Evolutionary conservation across 2,329 filamentous ascomycete genomes (phyloP).

Genomic region (Drechslerella coelobrocha): DNA sequence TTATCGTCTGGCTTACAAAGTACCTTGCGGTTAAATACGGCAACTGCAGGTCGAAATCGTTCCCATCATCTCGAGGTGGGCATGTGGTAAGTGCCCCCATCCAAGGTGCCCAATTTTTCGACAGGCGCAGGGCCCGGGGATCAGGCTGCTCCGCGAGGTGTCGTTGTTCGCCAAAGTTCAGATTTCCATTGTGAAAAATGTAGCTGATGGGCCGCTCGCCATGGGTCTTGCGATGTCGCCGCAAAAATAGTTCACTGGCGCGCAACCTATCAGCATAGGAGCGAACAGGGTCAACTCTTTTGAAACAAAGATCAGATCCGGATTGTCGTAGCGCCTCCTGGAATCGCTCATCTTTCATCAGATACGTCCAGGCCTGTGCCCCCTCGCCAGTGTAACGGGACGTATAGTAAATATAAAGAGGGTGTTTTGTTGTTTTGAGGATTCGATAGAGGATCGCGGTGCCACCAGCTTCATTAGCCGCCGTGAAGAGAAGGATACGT

Average conservation of each 20-base stretch:
- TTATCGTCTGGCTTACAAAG: slow-evolving; percentile 13
- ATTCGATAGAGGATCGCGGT: slow-evolving; percentile 34
- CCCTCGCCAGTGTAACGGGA: slow-evolving; percentile 16
- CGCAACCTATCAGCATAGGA: neutral
- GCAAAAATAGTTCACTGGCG: neutral
- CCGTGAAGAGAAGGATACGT: slow-evolving; percentile 24
- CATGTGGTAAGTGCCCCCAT: slow-evolving; percentile 5
- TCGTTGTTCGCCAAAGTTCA: slow-evolving; percentile 5
- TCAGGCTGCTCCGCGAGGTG: neutral
- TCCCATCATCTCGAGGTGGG: neutral
- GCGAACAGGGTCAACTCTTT: neutral
- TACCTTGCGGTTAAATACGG: neutral
- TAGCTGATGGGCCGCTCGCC: slow-evolving; percentile 39
- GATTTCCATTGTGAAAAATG: slow-evolving; percentile 36
- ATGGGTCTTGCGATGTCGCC: neutral
- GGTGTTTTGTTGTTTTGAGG: slow-evolving; percentile 20
- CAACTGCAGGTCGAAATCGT: slow-evolving; percentile 10
- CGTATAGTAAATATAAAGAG: slow-evolving; percentile 25
- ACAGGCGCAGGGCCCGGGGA: neutral
- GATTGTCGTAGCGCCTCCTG: neutral
- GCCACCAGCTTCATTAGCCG: slow-evolving; percentile 32
- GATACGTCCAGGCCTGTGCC: neutral
- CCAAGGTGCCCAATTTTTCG: slow-evolving; percentile 40
- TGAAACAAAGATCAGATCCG: neutral
- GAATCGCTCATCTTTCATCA: slow-evolving; percentile 2